Base-by-base conservation (phyloP, 2,329 filamentous ascomycete genomes). In the Triangularia verruculosa region DNA sequence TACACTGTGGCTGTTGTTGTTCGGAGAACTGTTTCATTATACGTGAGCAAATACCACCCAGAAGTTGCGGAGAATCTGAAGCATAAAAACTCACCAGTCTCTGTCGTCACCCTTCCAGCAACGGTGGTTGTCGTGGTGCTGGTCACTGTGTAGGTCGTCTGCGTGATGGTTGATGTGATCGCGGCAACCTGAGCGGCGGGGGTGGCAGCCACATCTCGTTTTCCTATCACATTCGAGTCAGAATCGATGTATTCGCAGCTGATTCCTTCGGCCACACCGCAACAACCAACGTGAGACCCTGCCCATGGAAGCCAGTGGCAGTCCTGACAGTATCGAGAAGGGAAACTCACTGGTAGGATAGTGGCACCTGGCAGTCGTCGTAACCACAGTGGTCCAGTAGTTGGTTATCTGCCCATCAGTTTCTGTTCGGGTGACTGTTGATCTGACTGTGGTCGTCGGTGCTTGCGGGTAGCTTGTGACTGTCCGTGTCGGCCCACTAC, bases 121-220 rank as follows among this genome's bases (percentile, higher is more conserved):
- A 75, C 62, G 0, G 74, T 74, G 2, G 76, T 78, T 17, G 74
- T 64, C 6, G 68, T 67, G 0, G 75, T 78, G 65, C 74, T 73
- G 2, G 75, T 78, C 28, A 78, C 72, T 2, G 73, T 75, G 43
- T 63, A 71, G 6, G 73, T 77, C 1, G 76, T 78, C 62, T 78
- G 72, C 4, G 76, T 78, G 57, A 74, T 68, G 0, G 76, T 78
- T 20, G 76, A 72, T 0, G 75, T 78, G 9, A 73, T 72, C 8
- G 74, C 72, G 34, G 72, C 71, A 54, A 75, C 67, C 70, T 65
- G 60, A 61, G 68, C 57, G 57, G 60, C 63, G 3, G 64, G 65
- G 1, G 65, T 61, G 15, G 64, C 59, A 6, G 64, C 60, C 13
- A 68, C 58, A 22, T 68, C 68, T 55, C 67, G 67, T 64, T 70